Conservation (phyloP, 2,329 filamentous ascomycete genomes). For the Claviceps paspali region DNA sequence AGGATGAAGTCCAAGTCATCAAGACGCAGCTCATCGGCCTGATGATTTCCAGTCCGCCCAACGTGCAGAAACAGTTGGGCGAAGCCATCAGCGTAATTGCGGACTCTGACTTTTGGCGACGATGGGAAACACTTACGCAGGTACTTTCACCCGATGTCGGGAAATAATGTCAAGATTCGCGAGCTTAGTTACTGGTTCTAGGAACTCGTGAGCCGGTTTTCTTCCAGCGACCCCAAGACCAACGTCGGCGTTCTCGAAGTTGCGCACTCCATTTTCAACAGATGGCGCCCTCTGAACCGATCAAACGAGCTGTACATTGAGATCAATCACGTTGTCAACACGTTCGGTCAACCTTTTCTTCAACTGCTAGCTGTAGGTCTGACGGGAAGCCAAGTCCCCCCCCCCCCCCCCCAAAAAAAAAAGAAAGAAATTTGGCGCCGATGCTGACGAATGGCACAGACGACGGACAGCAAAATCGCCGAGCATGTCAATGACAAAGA, state of each 20-base stretch:
- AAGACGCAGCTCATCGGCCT: constrained; percentile 90
- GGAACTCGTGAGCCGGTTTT: constrained; percentile 81
- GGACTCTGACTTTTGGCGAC: constrained; percentile 91
- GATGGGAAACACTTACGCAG: constrained; percentile 91
- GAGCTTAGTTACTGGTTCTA: constrained; percentile 17
- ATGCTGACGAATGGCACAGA: constrained; percentile 22
- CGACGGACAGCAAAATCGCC: constrained; percentile 56
- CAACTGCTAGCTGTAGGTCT: constrained; percentile 53
- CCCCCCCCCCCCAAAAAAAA: too few relatives aligned
- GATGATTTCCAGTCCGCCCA: constrained; percentile 83
- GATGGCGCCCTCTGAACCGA: constrained; percentile 87
- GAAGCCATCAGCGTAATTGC: constrained; percentile 96
- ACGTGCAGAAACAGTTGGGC: constrained; percentile 83
- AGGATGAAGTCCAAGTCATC: constrained; percentile 73
- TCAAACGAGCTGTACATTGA: constrained; percentile 88
- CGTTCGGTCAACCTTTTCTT: constrained; percentile 74
- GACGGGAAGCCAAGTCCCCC: not conserved
- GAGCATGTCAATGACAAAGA: constrained; percentile 62
- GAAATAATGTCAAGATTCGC: too few relatives aligned
- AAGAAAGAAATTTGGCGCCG: constrained; percentile 7
- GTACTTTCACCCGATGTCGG: constrained; percentile 23
- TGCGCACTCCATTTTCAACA: constrained; percentile 92
- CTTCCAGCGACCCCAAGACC: constrained; percentile 61
- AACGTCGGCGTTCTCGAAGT: constrained; percentile 95
- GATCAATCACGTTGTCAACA: constrained; percentile 85